phyloP scores from a whole-genome alignment of 495 filamentous ascomycete species.

The Eremomyces bilateralis region DNA sequence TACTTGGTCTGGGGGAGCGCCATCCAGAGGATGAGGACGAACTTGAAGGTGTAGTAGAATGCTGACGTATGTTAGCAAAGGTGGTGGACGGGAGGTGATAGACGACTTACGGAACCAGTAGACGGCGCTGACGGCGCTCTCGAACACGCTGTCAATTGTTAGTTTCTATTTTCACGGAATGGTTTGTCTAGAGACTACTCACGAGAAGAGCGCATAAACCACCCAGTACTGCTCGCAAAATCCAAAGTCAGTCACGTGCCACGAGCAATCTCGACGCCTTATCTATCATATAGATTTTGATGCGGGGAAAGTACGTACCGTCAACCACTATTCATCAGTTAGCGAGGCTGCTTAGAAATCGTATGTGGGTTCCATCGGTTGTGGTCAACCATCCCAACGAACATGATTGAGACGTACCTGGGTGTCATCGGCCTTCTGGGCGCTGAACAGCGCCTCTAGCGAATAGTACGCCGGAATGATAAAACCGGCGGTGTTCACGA shows the following conservation, averaged over 20 bases:
- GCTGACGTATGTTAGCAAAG: conserved; percentile 22
- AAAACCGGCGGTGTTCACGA: conserved; percentile 93
- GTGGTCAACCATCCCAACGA: too few relatives aligned
- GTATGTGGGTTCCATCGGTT: too few relatives aligned
- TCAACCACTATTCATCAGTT: conserved; percentile 46
- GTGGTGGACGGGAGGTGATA: not conserved
- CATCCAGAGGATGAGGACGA: conserved; percentile 90
- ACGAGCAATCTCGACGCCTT: too few relatives aligned
- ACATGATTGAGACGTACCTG: conserved; percentile 33
- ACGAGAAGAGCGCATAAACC: conserved; percentile 79
- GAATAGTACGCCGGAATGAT: conserved; percentile 91
- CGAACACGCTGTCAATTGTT: conserved; percentile 37
- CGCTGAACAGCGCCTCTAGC: conserved; percentile 67
- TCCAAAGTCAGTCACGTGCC: conserved; percentile 16
- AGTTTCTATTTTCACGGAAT: conserved; percentile 7
- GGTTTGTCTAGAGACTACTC: conserved; percentile 13
- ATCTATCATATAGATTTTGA: too few relatives aligned
- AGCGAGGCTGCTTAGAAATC: too few relatives aligned
- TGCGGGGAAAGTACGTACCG: conserved; percentile 30
- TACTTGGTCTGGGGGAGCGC: conserved; percentile 85
- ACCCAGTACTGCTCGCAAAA: conserved; percentile 90
- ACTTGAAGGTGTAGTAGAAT: conserved; percentile 99
- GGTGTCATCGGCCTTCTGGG: conserved; percentile 68
- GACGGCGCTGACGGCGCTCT: conserved; percentile 78
- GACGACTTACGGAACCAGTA: conserved; percentile 80